phyloP scores from a whole-genome alignment of 768 basidiomycete species.

The Dacryopinax spathularia region DNA sequence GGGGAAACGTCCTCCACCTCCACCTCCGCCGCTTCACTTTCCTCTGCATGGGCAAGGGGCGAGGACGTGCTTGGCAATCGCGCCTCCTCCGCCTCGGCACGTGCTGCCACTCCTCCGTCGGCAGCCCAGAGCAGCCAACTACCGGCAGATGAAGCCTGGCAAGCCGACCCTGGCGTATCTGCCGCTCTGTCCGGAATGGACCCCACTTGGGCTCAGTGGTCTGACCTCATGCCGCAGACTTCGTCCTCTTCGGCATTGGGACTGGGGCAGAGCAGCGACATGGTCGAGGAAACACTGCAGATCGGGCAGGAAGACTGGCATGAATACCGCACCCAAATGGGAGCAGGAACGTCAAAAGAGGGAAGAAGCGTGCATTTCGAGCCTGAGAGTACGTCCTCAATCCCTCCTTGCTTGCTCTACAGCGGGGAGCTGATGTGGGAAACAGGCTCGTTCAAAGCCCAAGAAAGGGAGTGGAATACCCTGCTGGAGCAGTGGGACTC shows the following conservation, averaged over 20 bases:
- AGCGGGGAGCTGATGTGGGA: not conserved
- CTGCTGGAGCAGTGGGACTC: slow-evolving; percentile 69
- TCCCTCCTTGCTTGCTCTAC: not conserved
- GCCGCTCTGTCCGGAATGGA: not conserved
- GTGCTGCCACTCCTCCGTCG: not conserved
- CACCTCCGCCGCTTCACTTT: slow-evolving; percentile 4
- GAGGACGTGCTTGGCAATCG: slow-evolving; percentile 14
- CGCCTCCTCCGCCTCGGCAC: not conserved
- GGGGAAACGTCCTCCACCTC: not conserved
- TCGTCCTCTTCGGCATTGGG: too few relatives aligned
- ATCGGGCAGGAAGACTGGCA: not conserved
- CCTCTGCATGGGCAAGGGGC: slow-evolving; percentile 14
- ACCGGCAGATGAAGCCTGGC: slow-evolving; percentile 10
- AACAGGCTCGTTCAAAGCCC: slow-evolving; percentile 8
- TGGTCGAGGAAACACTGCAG: not conserved
- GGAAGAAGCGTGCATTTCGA: slow-evolving; percentile 5
- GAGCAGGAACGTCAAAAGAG: not conserved
- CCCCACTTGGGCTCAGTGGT: not conserved
- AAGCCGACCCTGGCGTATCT: not conserved
- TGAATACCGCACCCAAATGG: not conserved
- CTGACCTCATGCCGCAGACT: not conserved
- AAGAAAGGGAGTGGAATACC: slow-evolving; percentile 41
- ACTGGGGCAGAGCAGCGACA: not conserved
- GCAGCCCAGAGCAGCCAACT: not conserved
- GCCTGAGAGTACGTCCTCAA: slow-evolving; percentile 11